A percentile compares a stretch with the other conserved stretches of the same genome.
phyloP scores from a whole-genome alignment of 495 filamentous ascomycete genomes.

The Darksidea phi region DNA sequence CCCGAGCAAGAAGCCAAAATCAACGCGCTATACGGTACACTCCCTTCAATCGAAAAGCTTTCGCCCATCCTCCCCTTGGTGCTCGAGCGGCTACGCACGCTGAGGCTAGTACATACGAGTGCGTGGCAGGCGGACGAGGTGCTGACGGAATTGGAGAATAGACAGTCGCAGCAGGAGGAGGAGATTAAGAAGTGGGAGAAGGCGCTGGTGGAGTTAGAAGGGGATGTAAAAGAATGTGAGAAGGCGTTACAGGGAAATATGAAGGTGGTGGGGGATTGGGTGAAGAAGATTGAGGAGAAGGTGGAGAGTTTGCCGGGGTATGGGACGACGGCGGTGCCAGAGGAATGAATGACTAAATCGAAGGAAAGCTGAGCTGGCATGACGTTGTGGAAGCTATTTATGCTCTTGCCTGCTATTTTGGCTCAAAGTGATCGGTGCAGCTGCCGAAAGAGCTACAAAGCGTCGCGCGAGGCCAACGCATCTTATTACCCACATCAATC shows the following conservation, averaged over 20 bases:
- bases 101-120: conserved; percentile 81
- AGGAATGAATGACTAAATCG: neutral
- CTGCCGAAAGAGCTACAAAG: too few relatives aligned
- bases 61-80: conserved; percentile 81
- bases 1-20: conserved; percentile 70
- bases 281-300: conserved; percentile 78
- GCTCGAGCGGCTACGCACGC: conserved; percentile 77
- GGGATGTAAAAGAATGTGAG: conserved; percentile 65
- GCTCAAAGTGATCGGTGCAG: too few relatives aligned
- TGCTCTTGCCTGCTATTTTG: too few relatives aligned
- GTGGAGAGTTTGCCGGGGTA: conserved; percentile 49
- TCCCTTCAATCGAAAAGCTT: conserved; percentile 85
- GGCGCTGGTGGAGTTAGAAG: conserved; percentile 75
- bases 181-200: conserved; percentile 87
- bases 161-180: conserved; percentile 75
- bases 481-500: too few relatives aligned
- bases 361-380: too few relatives aligned
- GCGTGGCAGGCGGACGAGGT: conserved; percentile 82
- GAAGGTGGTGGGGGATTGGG: conserved; percentile 79
- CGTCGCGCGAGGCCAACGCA: too few relatives aligned
- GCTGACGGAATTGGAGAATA: conserved; percentile 70
- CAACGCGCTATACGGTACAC: conserved; percentile 84
- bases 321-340: too few relatives aligned
- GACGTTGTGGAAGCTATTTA: too few relatives aligned
- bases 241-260: conserved; percentile 72